These are phyloP conservation scores for Parietaria judaica DNA, from an alignment of 306 rosid species.

Conservation along the genomic window DNA sequence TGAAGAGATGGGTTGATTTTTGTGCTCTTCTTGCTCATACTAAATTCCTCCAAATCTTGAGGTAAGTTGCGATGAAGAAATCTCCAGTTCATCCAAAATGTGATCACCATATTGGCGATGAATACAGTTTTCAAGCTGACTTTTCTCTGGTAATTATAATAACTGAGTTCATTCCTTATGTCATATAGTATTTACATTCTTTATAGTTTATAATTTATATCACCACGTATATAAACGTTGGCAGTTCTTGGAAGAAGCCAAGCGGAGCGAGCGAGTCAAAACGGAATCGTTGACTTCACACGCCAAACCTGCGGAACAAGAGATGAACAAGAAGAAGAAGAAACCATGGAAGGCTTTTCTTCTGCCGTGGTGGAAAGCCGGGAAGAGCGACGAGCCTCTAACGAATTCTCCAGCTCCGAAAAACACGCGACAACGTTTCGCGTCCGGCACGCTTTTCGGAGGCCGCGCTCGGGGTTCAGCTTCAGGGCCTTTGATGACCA, in stretches of 20 bases:
- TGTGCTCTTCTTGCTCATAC: neutral
- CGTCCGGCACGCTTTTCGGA: constrained; percentile 56
- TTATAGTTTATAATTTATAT: no score
- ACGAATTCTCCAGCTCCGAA: constrained; percentile 11
- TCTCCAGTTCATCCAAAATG: constrained; percentile 32
- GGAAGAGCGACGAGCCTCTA: constrained; percentile 27
- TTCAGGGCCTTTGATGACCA: constrained; percentile 54
- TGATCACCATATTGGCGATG: constrained; percentile 29
- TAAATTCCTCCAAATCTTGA: neutral
- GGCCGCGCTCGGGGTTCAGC: constrained; percentile 20
- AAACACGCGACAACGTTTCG: constrained; percentile 29
- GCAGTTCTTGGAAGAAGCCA: constrained; percentile 84
- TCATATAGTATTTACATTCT: neutral
- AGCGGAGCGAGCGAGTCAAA: constrained; percentile 28
- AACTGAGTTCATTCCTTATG: neutral
- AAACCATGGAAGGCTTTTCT: constrained; percentile 63
- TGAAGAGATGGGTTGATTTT: neutral
- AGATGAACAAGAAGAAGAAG: constrained; percentile 37
- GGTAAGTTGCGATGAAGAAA: constrained; percentile 32
- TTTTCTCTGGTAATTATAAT: constrained; percentile 43
- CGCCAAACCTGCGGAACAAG: constrained; percentile 36
- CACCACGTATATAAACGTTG: neutral
- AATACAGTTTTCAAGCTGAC: constrained; percentile 50
- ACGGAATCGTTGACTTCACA: constrained; percentile 28
- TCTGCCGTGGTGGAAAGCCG: constrained; percentile 65